Conservation (phyloP, 768 basidiomycete genomes). For the Kwoniella europaea region DNA sequence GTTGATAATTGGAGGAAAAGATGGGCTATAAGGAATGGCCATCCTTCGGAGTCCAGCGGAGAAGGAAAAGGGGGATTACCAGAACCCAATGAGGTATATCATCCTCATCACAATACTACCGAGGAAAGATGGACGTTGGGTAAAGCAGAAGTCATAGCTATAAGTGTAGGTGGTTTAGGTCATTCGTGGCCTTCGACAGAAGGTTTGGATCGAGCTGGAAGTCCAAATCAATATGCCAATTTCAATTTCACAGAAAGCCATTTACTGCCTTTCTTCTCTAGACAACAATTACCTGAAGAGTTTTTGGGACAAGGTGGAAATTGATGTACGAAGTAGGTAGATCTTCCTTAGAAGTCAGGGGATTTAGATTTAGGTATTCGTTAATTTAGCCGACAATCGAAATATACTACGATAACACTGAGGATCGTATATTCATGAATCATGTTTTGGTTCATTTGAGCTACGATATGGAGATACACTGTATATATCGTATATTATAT, state of each 20-base stretch:
- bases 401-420: too few relatives aligned
- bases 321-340: too few relatives aligned
- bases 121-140: slow-evolving; percentile 27
- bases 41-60: background rate
- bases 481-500: too few relatives aligned
- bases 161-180: slow-evolving; percentile 36
- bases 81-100: slow-evolving; percentile 10
- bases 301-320: background rate
- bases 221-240: slow-evolving; percentile 32
- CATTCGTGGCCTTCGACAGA: slow-evolving; percentile 48
- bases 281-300: slow-evolving; percentile 24
- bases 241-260: slow-evolving; percentile 34
- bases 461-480: too few relatives aligned
- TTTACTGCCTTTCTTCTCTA: slow-evolving; percentile 31
- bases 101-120: slow-evolving; percentile 31
- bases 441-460: too few relatives aligned
- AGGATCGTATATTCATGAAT: too few relatives aligned
- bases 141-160: slow-evolving; percentile 32
- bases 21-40: slow-evolving; percentile 48
- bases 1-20: slow-evolving; percentile 32
- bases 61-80: slow-evolving; percentile 7
- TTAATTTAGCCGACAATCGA: too few relatives aligned
- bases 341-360: too few relatives aligned
- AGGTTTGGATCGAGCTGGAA: slow-evolving; percentile 38
- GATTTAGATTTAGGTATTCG: too few relatives aligned